Conservation (phyloP, 1,284 basidiomycete genomes). For the Naganishia sp. region DNA sequence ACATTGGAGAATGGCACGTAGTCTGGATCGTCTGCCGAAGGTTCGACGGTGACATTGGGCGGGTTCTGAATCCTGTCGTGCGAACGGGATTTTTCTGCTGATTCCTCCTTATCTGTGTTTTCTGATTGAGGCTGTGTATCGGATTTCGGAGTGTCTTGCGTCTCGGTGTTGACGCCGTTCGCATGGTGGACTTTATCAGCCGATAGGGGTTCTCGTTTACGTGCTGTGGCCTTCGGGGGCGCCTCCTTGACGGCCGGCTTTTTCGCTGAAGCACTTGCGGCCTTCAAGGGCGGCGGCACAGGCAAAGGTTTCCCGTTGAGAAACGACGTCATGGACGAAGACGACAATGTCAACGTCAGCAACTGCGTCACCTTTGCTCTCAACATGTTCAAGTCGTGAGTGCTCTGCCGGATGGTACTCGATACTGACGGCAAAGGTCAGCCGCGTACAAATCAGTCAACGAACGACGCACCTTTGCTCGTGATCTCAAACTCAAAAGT, state of each 20-base stretch:
- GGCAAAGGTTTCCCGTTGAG: constrained; percentile 13
- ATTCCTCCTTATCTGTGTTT: constrained; percentile 4
- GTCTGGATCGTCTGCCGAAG: constrained; percentile 29
- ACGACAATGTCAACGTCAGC: constrained; percentile 41
- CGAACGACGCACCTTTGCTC: constrained; percentile 35
- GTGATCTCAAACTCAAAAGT: constrained; percentile 51
- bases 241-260: neutral
- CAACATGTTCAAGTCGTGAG: constrained; percentile 35
- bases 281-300: neutral
- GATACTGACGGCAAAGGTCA: constrained; percentile 4
- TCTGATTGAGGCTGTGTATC: too few species aligned
- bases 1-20: constrained; percentile 17
- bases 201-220: constrained; percentile 1
- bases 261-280: neutral
- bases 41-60: constrained; percentile 22
- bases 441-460: constrained; percentile 31
- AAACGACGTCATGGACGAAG: constrained; percentile 27
- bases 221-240: neutral
- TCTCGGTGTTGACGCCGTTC: neutral
- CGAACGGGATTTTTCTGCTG: constrained; percentile 16
- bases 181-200: constrained; percentile 3
- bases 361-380: constrained; percentile 41
- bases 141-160: neutral
- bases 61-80: neutral
- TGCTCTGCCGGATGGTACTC: constrained; percentile 1